A percentile compares a stretch with the other conserved stretches of the same genome.
phyloP scores from a whole-genome alignment of 306 rosid genomes.

The Mucuna pruriens region DNA sequence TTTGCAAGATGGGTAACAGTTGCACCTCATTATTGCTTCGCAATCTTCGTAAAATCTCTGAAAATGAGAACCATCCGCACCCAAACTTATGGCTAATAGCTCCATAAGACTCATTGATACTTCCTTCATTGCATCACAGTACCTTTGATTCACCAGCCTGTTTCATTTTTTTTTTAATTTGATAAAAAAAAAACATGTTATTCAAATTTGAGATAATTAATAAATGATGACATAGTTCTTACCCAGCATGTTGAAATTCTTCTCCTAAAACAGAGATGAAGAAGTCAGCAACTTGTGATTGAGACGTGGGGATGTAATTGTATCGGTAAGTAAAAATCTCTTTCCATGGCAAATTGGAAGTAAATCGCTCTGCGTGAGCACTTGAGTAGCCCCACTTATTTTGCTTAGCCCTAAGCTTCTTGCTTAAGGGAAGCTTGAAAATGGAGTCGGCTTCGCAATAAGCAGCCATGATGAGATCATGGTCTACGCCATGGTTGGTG shows the following conservation, averaged over 20 bases:
- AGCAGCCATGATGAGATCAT: constrained; percentile 50
- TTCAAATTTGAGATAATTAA: too few relatives aligned
- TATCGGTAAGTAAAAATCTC: constrained; percentile 54
- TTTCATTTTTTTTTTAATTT: neutral
- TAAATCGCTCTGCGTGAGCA: constrained; percentile 63
- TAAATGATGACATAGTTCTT: constrained; percentile 14
- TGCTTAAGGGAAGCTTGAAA: constrained; percentile 54
- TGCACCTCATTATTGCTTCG: constrained; percentile 61
- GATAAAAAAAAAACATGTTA: neutral
- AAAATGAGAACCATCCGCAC: constrained; percentile 46
- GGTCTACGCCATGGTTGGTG: constrained; percentile 66
- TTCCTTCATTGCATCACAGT: constrained; percentile 64
- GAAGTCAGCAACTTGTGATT: constrained; percentile 43
- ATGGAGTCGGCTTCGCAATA: constrained; percentile 45
- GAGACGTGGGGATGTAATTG: neutral
- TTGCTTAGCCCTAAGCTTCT: constrained; percentile 43
- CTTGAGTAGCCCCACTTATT: constrained; percentile 57
- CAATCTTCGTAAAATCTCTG: constrained; percentile 59
- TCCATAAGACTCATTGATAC: constrained; percentile 52
- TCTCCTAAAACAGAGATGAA: constrained; percentile 51
- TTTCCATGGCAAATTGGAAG: constrained; percentile 72
- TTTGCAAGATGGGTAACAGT: constrained; percentile 65
- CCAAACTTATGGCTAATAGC: constrained; percentile 64
- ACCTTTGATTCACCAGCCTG: constrained; percentile 63
- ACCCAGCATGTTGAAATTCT: constrained; percentile 55